phyloP scores from a whole-genome alignment of 163 green algal genomes.

The Scenedesmus sp. region DNA sequence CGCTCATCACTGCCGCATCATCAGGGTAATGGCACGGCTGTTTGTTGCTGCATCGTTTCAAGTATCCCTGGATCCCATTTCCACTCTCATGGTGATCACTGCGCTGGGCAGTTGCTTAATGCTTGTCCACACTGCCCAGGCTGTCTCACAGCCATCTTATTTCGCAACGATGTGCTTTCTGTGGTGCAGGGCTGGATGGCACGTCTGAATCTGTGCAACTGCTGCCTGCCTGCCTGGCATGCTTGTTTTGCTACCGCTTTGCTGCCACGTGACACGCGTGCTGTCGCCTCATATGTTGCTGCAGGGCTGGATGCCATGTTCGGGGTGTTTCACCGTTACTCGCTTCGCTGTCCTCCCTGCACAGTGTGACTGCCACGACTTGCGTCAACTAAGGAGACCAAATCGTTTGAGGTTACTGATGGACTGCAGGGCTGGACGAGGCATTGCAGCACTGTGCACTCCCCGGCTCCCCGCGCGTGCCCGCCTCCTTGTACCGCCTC shows the following conservation, averaged over 20 bases:
- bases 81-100: too few species aligned
- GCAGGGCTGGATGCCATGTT: conserved; percentile 19
- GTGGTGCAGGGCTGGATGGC: background rate
- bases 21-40: too few species aligned
- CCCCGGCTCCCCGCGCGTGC: too few species aligned
- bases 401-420: too few species aligned
- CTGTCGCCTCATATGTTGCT: background rate
- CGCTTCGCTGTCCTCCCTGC: background rate
- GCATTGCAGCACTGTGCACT: too few species aligned
- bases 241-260: background rate
- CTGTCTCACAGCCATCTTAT: background rate
- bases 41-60: too few species aligned
- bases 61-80: too few species aligned
- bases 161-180: background rate
- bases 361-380: background rate
- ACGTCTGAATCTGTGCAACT: background rate
- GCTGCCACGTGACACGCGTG: background rate
- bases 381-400: too few species aligned
- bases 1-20: too few species aligned
- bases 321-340: background rate
- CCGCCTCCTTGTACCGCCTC: too few species aligned
- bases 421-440: conserved; percentile 29
- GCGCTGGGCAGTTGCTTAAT: too few species aligned
- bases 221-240: background rate
- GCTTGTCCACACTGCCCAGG: too few species aligned